A percentile compares a stretch with the other conserved stretches of the same genome.
Evolutionary conservation across 2,329 filamentous ascomycete species (phyloP).

Genomic region (Aplosporella prunicola): DNA sequence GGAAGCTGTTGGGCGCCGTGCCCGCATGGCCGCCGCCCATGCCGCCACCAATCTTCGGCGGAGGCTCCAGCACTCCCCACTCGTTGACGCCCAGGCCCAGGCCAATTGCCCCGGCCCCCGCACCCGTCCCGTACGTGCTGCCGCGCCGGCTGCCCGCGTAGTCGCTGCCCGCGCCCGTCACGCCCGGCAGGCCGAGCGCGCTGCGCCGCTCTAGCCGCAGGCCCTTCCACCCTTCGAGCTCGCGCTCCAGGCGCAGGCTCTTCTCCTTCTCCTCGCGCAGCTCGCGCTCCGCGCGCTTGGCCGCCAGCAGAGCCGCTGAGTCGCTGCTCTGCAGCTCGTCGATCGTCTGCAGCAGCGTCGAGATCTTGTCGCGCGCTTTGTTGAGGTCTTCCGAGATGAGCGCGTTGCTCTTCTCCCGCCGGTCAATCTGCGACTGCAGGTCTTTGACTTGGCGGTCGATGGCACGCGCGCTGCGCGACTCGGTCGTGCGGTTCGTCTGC

Average conservation of each 20-base stretch:
- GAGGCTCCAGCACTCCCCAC: slow-evolving; percentile 8
- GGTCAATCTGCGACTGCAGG: slow-evolving; percentile 82
- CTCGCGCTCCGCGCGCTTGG: slow-evolving; percentile 81
- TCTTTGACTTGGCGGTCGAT: slow-evolving; percentile 92
- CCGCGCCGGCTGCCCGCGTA: slow-evolving; percentile 34
- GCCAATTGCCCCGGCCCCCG: no score
- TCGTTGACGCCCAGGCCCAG: no score
- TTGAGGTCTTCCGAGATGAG: slow-evolving; percentile 75
- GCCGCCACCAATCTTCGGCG: not conserved
- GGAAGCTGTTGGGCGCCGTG: slow-evolving; percentile 2
- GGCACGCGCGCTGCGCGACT: slow-evolving; percentile 80
- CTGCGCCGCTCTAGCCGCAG: slow-evolving; percentile 52
- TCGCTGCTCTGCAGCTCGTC: slow-evolving; percentile 89
- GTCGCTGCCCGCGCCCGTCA: slow-evolving; percentile 28
- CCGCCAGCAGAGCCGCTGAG: slow-evolving; percentile 67
- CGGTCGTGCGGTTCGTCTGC: slow-evolving; percentile 66
- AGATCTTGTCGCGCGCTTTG: slow-evolving; percentile 81
- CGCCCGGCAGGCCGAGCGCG: slow-evolving; percentile 22
- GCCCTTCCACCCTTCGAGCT: slow-evolving; percentile 72
- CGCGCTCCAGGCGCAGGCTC: slow-evolving; percentile 69
- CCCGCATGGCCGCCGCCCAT: slow-evolving; percentile 2
- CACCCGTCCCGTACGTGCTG: slow-evolving; percentile 15
- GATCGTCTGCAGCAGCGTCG: slow-evolving; percentile 80
- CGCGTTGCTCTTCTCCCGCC: slow-evolving; percentile 77
- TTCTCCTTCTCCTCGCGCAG: slow-evolving; percentile 83